These are phyloP conservation scores for Fusarium mundagurra DNA, from an alignment of 2,329 filamentous ascomycete genomes.

Conservation along the genomic window DNA sequence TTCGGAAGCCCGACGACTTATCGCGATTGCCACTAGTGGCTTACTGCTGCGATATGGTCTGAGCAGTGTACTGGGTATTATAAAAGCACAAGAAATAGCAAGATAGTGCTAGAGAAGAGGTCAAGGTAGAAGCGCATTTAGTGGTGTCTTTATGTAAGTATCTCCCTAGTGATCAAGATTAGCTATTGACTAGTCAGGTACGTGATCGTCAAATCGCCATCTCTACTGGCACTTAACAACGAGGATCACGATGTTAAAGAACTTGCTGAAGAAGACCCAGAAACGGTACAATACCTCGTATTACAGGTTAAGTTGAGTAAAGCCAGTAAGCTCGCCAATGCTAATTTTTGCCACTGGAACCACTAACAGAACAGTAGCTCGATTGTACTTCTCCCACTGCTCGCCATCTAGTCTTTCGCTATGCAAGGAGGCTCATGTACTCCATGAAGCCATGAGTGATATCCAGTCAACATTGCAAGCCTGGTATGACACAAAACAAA, in stretches of 20 bases:
- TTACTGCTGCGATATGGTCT: not conserved
- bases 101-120: fast-evolving
- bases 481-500: not conserved
- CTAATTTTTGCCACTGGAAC: not conserved
- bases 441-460: not conserved
- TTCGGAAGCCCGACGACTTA: constrained; percentile 12
- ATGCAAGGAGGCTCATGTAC: fast-evolving
- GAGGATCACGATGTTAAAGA: not conserved
- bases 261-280: fast-evolving
- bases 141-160: constrained; percentile 6
- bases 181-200: not conserved
- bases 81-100: not conserved
- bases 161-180: fast-evolving
- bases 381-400: not conserved
- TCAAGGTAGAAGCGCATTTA: not conserved
- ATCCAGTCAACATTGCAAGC: fast-evolving
- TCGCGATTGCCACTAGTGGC: constrained; percentile 5
- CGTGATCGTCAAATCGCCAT: constrained; percentile 2
- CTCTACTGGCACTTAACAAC: not conserved
- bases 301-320: not conserved
- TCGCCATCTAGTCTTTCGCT: not conserved
- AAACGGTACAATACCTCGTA: not conserved
- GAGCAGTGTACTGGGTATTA: not conserved
- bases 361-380: not conserved
- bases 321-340: not conserved